Conservation (phyloP, 2,329 filamentous ascomycete species). For the Pestalotiopsis sp. region DNA sequence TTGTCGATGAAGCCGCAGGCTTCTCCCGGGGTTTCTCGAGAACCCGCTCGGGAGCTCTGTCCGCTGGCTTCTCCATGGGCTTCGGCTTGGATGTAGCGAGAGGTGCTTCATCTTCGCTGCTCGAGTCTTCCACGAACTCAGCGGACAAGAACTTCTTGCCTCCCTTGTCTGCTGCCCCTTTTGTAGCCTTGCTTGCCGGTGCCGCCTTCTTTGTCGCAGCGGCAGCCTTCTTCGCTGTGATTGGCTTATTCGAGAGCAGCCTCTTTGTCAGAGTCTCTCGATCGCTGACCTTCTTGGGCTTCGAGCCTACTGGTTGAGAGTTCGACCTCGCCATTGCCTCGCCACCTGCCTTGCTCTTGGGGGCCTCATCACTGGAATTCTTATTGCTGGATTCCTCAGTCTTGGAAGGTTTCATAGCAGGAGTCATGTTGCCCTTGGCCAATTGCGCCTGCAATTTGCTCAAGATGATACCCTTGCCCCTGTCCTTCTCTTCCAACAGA, state of each 20-base stretch:
- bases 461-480: constrained; percentile 61
- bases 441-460: constrained; percentile 64
- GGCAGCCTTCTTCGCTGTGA: constrained; percentile 33
- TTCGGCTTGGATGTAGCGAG: constrained; percentile 32
- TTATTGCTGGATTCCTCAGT: constrained; percentile 47
- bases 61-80: constrained; percentile 20
- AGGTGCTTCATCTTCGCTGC: constrained; percentile 53
- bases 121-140: constrained; percentile 57
- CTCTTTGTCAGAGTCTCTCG: constrained; percentile 60
- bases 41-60: constrained; percentile 13
- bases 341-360: constrained; percentile 35
- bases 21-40: constrained; percentile 16
- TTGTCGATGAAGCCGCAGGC: constrained; percentile 17
- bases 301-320: constrained; percentile 51
- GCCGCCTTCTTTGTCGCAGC: constrained; percentile 37
- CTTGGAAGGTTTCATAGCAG: constrained; percentile 43
- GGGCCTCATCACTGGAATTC: constrained; percentile 37
- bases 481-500: constrained; percentile 58
- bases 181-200: constrained; percentile 45
- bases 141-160: constrained; percentile 52
- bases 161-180: constrained; percentile 32
- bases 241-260: constrained; percentile 43
- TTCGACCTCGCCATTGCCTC: constrained; percentile 51
- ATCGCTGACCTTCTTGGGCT: constrained; percentile 58
- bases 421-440: constrained; percentile 50